These are phyloP conservation scores for Bondarzewia mesenterica DNA, from an alignment of 1,284 basidiomycete genomes.

Conservation along the genomic window DNA sequence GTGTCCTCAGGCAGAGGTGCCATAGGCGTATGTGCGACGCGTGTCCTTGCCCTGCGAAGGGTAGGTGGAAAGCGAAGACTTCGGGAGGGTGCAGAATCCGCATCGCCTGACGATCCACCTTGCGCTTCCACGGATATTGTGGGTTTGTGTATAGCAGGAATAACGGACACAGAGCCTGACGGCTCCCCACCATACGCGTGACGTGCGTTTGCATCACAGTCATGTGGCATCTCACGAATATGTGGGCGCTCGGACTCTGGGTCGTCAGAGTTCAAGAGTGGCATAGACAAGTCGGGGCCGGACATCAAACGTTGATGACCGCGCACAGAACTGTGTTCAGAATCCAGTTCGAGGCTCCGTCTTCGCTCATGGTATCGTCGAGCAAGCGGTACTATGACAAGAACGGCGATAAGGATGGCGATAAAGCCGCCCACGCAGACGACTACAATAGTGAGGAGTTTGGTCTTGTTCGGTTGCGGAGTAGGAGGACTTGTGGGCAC, in stretches of 20 bases:
- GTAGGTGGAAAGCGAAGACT: conserved; percentile 1
- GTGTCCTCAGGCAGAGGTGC: conserved; percentile 10
- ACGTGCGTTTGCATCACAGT: background rate
- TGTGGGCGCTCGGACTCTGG: background rate
- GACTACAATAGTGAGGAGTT: conserved; percentile 7
- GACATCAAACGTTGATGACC: conserved; percentile 8
- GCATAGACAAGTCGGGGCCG: conserved; percentile 8
- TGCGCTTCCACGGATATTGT: conserved; percentile 2
- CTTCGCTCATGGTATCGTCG: conserved; percentile 8
- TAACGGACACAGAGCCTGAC: background rate
- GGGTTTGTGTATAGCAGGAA: background rate
- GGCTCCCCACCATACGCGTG: background rate
- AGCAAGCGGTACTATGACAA: conserved; percentile 8
- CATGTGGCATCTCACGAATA: background rate
- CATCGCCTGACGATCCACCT: background rate
- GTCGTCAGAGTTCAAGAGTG: conserved; percentile 8
- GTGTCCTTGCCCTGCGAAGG: conserved; percentile 8
- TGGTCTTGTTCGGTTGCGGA: conserved; percentile 5
- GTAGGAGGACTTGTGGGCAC: background rate
- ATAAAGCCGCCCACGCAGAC: conserved; percentile 8
- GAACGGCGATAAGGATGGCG: conserved; percentile 7
- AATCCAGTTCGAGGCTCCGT: background rate
- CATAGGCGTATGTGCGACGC: conserved; percentile 9
- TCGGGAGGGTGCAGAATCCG: background rate
- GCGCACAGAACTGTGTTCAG: conserved; percentile 3